These are phyloP conservation scores for Sporothrix euskadiensis DNA, from an alignment of 2,329 filamentous ascomycete species.

Conservation along the genomic window DNA sequence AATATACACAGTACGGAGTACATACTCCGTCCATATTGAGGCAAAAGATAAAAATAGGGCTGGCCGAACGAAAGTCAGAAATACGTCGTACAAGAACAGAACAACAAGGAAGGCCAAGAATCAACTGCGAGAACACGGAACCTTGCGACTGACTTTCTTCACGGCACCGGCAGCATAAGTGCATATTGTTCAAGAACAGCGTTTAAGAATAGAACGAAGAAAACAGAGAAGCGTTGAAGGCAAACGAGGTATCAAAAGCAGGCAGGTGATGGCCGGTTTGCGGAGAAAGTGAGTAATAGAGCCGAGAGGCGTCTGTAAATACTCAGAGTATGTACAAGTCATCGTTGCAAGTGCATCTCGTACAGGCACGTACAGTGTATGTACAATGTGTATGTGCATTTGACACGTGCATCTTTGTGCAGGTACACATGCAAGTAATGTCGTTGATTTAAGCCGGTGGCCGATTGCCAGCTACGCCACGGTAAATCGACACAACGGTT, in stretches of 20 bases:
- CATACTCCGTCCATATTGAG: background rate
- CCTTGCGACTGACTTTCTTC: background rate
- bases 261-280: background rate
- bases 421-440: background rate
- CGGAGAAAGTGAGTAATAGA: background rate
- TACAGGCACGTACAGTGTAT: background rate
- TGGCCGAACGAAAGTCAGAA: background rate
- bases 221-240: background rate
- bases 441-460: background rate
- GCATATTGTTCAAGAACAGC: background rate
- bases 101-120: background rate
- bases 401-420: background rate
- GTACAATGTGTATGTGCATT: background rate
- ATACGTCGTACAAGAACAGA: background rate
- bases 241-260: background rate
- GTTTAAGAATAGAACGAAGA: background rate
- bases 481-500: background rate
- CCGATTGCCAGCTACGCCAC: background rate
- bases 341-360: background rate
- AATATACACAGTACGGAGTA: too few species aligned
- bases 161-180: background rate
- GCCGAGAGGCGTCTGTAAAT: background rate
- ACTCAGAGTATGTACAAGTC: background rate
- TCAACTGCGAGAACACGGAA: background rate
- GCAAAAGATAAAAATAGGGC: background rate